Base-by-base conservation (phyloP, 495 filamentous ascomycete genomes). In the Penicilliopsis zonata region DNA sequence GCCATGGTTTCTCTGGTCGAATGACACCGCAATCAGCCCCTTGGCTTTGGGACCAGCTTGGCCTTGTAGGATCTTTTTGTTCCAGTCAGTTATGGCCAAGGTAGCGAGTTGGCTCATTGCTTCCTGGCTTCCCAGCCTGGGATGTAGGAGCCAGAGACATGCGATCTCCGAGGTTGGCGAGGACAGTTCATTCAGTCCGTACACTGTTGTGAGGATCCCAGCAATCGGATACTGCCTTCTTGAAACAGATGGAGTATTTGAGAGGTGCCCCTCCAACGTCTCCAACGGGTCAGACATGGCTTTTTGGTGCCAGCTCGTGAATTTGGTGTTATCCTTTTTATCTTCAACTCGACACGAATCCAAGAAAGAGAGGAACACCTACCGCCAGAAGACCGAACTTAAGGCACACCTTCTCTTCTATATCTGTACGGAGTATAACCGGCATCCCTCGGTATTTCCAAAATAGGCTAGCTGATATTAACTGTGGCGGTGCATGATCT, bases 1-100 rank as follows among this genome's bases (percentile, higher is more conserved):
- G 3, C 88, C 88, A 57, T 96, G 90, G 44, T 98, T 98, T 17
- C 88, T 62, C 50, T 87, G 82, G 45, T 95, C 90, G 46, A 88
- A 90, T 2, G 81, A 69, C 9, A 87, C 73, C 13, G 79, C 82
- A 33, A 96, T 78, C 28, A 95, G 47, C 3, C 80, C 63, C 34
- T 52, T 64, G 7, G 39, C 38, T 0, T 26, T 41, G 7, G 34
- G 18, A 29, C 35, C 38, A 10, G 31, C 73, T 34, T 32, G 34
- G 30, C 25, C 40, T 34, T 34, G 38, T 40, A 35, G 35, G 28
- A 30, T 41, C 25, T 41, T 56, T 42, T 44, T 44, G 44, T 78
- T 77, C 74, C 75, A 82, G 39, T 70, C 62, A 21, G 47, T 38
- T 28, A 84, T 67, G n/a, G 57, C 57, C 1, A 62, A 55, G 3